Base-by-base conservation (phyloP, 176 grass and related monocot genomes). In the Dactylis glomerata region DNA sequence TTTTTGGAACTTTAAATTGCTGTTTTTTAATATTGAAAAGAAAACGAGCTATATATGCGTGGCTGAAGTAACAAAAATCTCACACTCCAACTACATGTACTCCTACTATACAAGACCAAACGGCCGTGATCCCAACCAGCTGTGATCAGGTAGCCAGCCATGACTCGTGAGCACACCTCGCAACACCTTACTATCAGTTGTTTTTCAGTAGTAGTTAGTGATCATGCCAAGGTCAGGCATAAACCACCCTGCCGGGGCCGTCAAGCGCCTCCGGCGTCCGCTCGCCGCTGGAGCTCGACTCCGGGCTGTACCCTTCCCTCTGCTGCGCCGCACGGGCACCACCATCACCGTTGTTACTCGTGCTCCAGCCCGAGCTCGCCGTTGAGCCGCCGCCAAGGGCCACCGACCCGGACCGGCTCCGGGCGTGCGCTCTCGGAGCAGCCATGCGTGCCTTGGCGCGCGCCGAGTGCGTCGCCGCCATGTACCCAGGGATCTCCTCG, bases 381-480 rank as follows among this genome's bases (percentile, higher is more conserved):
- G 81, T 90, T 22, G 90, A 89, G 17, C 69, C 81, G 1, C 82
- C 74, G 50, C 40, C 11, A 9, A 69, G 57, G 51, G 33, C 77
- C 65, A n/a, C 45, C 9, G 65, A 75, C 4, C 77, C 76, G 2
- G 80, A 57, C 32, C 75, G 74, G 58, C 72, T 71, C 56, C 81
- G 64, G 24, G n/a, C 19, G 32, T 89, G 62, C 33, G 62, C 24
- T 32, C 80, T 86, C 17, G 52, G 55, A 27, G 83, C 62, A 5
- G 55, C 68, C 33, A 73, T 74, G 34, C 92, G 86, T 3, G 85
- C 90, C 81, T 94, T 97, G 44, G 95, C 95, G 27, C 88, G 88
- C 16, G 95, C 86, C 1, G 92, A 97, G 68, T 91, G 84, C 20
- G 95, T 97, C 1, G 86, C 95, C 17, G 86, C 95, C 95, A 94